These are phyloP conservation scores for Schizothecium vesticola DNA, from an alignment of 495 filamentous ascomycete genomes.

Conservation along the genomic window DNA sequence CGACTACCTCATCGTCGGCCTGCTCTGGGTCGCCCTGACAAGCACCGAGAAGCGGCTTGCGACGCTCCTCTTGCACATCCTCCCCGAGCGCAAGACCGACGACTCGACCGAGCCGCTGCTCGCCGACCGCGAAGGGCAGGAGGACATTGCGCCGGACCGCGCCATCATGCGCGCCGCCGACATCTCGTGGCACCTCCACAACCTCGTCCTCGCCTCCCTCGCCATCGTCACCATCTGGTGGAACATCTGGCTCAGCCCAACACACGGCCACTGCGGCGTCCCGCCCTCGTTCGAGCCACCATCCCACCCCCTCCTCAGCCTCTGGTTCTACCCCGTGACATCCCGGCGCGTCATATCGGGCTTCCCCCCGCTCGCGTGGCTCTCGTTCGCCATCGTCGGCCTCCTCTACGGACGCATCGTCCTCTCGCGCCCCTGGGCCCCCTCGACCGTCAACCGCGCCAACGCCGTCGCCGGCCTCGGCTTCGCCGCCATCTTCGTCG, in stretches of 20 bases:
- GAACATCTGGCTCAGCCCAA: constrained; percentile 31
- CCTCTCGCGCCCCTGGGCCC: constrained; percentile 22
- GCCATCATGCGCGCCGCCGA: constrained; percentile 22
- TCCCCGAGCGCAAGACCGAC: constrained; percentile 17
- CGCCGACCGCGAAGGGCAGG: not conserved
- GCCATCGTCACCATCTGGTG: constrained; percentile 28
- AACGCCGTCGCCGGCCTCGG: constrained; percentile 17
- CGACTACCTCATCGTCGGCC: constrained; percentile 29
- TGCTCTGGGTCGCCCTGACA: constrained; percentile 24
- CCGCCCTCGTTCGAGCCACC: constrained; percentile 7
- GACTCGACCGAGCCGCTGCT: constrained; percentile 21
- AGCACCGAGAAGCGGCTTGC: constrained; percentile 22
- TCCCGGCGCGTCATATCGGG: constrained; percentile 16
- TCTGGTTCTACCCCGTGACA: constrained; percentile 26
- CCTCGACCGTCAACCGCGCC: constrained; percentile 15
- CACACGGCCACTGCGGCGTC: constrained; percentile 22
- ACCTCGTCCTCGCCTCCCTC: constrained; percentile 18
- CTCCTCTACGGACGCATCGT: constrained; percentile 32
- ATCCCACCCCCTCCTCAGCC: constrained; percentile 9
- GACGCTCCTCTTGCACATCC: constrained; percentile 13
- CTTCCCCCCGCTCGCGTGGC: constrained; percentile 33
- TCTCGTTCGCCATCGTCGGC: constrained; percentile 33
- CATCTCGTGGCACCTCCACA: constrained; percentile 30
- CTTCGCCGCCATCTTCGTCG: constrained; percentile 20
- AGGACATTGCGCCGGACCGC: constrained; percentile 18